Percentiles rank a stretch among this genome's conserved stretches.
phyloP scores from a whole-genome alignment of 169 alveolate species.

The Plasmodium vivax region DNA sequence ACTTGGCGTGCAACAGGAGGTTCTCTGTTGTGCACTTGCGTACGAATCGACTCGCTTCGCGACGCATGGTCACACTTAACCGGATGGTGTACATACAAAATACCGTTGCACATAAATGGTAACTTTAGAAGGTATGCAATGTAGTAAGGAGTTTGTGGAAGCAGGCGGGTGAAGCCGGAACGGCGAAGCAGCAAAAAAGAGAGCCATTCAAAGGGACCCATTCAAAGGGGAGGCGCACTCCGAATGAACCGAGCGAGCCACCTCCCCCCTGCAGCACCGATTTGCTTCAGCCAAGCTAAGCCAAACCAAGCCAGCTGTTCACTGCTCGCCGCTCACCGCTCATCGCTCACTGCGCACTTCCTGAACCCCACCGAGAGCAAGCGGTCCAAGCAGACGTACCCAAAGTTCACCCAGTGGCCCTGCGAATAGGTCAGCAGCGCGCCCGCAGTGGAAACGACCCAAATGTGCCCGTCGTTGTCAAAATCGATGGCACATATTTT shows the following conservation, averaged over 20 bases:
- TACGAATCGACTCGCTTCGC: background rate
- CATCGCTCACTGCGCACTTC: background rate
- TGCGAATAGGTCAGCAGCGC: conserved; percentile 57
- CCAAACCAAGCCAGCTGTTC: too few species aligned
- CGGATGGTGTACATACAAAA: background rate
- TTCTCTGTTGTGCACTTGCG: background rate
- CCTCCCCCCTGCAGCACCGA: background rate
- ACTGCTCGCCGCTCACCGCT: background rate
- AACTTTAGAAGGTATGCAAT: background rate
- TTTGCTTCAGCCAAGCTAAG: too few species aligned
- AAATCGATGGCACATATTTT: conserved; percentile 65
- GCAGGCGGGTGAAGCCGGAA: background rate
- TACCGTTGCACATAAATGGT: background rate
- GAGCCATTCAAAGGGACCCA: background rate
- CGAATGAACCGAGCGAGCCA: background rate
- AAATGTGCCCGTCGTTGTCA: conserved; percentile 38
- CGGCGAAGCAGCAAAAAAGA: background rate
- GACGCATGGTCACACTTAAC: background rate
- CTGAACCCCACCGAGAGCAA: conserved; percentile 59
- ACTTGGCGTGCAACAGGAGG: background rate
- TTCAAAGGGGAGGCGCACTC: background rate
- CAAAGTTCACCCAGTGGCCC: conserved; percentile 69
- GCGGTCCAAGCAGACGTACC: conserved; percentile 23
- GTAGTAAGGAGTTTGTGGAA: background rate
- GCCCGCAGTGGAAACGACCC: conserved; percentile 66